Conservation (phyloP, 495 filamentous ascomycete species). For the Talaromyces liani region DNA sequence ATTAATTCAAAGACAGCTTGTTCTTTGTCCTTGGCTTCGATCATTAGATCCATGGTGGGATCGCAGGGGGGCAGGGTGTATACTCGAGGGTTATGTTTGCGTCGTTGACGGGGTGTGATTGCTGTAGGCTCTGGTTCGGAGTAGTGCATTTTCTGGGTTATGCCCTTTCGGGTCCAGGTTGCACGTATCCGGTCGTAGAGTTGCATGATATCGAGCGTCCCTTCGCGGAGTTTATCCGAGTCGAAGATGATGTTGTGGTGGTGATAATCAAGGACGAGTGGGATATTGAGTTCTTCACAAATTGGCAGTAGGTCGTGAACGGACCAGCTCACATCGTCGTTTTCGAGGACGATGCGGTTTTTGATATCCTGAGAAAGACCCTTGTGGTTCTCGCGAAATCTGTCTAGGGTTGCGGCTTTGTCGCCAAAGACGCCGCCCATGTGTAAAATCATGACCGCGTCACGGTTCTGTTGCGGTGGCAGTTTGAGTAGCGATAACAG, state of each 20-base stretch:
- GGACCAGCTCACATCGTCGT: slow-evolving; percentile 86
- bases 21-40: slow-evolving; percentile 97
- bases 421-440: slow-evolving; percentile 91
- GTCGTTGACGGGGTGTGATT: slow-evolving; percentile 64
- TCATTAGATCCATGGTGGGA: slow-evolving; percentile 87
- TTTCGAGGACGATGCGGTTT: slow-evolving; percentile 80
- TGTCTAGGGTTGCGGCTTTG: slow-evolving; percentile 71
- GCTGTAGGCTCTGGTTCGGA: slow-evolving; percentile 70
- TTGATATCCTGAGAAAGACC: slow-evolving; percentile 60
- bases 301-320: slow-evolving; percentile 88
- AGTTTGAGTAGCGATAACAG: slow-evolving; percentile 71
- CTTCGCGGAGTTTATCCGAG: slow-evolving; percentile 62
- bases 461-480: slow-evolving; percentile 71
- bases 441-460: slow-evolving; percentile 92
- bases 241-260: slow-evolving; percentile 95
- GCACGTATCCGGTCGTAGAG: slow-evolving; percentile 68
- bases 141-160: slow-evolving; percentile 96
- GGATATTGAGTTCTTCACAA: slow-evolving; percentile 90
- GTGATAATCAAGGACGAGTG: slow-evolving; percentile 86
- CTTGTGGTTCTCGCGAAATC: slow-evolving; percentile 75
- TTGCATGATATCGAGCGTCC: slow-evolving; percentile 70
- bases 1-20: slow-evolving; percentile 95
- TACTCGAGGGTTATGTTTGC: slow-evolving; percentile 79
- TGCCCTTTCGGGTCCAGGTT: slow-evolving; percentile 81
- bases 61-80: slow-evolving; percentile 73